phyloP scores from a whole-genome alignment of 192 early-diverging fungal species.

The Thamnidium elegans region DNA sequence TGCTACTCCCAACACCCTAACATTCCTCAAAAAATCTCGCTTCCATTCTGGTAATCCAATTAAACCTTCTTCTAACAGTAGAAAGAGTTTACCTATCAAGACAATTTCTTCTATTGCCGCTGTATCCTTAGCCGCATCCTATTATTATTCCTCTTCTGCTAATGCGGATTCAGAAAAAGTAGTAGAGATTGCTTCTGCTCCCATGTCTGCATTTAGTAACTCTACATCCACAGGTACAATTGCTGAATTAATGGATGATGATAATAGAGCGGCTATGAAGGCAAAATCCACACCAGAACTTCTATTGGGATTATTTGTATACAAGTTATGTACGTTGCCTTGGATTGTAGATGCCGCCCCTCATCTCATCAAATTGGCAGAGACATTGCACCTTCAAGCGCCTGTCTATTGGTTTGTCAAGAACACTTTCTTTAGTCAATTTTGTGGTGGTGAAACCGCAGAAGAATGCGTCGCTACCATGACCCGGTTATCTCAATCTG shows the following conservation, averaged over 20 bases:
- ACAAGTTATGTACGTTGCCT: slow-evolving; percentile 66
- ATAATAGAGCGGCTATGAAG: slow-evolving; percentile 38
- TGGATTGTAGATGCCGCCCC: slow-evolving; percentile 60
- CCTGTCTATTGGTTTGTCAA: slow-evolving; percentile 70
- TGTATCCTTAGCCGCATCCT: not conserved
- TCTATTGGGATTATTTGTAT: slow-evolving; percentile 63
- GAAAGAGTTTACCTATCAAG: slow-evolving; percentile 10
- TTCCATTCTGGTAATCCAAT: not conserved
- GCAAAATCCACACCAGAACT: slow-evolving; percentile 58
- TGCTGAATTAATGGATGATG: slow-evolving; percentile 35
- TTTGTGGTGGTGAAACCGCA: slow-evolving; percentile 85
- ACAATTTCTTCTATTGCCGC: slow-evolving; percentile 5
- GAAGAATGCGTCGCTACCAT: slow-evolving; percentile 84
- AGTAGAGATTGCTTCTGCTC: not conserved
- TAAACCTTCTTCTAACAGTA: not conserved
- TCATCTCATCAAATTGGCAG: slow-evolving; percentile 50
- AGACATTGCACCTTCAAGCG: slow-evolving; percentile 44
- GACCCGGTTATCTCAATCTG: slow-evolving; percentile 54
- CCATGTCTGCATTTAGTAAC: slow-evolving; percentile 17
- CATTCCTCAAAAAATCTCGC: not conserved
- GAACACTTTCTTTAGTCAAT: slow-evolving; percentile 89
- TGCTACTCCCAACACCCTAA: not conserved
- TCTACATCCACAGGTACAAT: slow-evolving; percentile 14
- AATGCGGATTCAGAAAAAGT: slow-evolving; percentile 10
- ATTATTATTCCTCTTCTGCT: not conserved